Conservation (phyloP, 106 monocot genomes). For the Apostasia shenzhenica region DNA sequence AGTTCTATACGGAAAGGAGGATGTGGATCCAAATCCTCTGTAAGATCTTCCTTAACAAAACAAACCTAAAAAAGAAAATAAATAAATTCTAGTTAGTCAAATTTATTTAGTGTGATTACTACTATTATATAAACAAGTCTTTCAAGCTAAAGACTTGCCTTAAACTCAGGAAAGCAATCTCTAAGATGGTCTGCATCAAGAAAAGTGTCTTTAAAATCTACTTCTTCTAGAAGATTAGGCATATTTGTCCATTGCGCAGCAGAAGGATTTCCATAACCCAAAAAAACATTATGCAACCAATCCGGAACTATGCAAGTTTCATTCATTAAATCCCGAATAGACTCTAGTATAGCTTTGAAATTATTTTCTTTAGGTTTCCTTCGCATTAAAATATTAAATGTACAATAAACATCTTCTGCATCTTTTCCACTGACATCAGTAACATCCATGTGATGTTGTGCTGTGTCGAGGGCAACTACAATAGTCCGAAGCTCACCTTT, state of each 20-base stretch:
- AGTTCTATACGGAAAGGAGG: slow-evolving; percentile 84
- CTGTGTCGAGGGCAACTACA: slow-evolving; percentile 82
- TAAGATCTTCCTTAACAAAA: slow-evolving; percentile 52
- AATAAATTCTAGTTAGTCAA: neutral
- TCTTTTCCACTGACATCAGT: slow-evolving; percentile 68
- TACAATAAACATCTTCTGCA: slow-evolving; percentile 71
- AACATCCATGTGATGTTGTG: slow-evolving; percentile 95
- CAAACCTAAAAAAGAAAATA: slow-evolving; percentile 47
- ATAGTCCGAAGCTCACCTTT: slow-evolving; percentile 95
- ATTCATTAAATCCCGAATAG: slow-evolving; percentile 98
- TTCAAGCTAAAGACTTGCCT: slow-evolving; percentile 34
- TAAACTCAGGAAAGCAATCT: slow-evolving; percentile 71
- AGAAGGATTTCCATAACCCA: slow-evolving; percentile 99
- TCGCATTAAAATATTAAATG: slow-evolving; percentile 95
- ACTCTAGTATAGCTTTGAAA: slow-evolving; percentile 97
- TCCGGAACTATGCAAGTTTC: slow-evolving; percentile 93
- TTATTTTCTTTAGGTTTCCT: slow-evolving; percentile 99
- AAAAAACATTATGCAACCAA: slow-evolving; percentile 93
- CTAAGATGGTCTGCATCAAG: slow-evolving; percentile 78
- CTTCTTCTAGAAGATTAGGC: slow-evolving; percentile 88
- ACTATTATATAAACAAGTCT: neutral
- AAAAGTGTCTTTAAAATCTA: slow-evolving; percentile 99
- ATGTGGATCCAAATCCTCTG: slow-evolving; percentile 45
- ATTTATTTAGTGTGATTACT: neutral
- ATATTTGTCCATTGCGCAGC: slow-evolving; percentile 99